Base-by-base conservation (phyloP, 495 filamentous ascomycete species). In the Trichoderma orchidacearum region DNA sequence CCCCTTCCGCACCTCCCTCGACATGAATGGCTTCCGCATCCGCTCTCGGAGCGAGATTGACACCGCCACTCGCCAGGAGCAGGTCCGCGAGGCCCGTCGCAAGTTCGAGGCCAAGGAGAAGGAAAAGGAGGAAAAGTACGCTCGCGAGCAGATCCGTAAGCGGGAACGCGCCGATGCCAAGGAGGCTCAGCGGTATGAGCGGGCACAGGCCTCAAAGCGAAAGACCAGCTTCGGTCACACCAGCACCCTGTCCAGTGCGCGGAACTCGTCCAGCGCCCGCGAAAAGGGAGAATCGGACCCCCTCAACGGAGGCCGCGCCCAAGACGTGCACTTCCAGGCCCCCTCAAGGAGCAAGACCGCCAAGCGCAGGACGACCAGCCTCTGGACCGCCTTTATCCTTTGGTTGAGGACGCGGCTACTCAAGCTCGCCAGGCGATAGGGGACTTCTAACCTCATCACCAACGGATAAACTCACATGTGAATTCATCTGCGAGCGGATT, bases 41-140 rank as follows among this genome's bases (percentile, higher is more conserved):
- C 78, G 78, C 62, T 72, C 70, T 56, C 73, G 72, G 34, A 76
- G 74, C 41, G 78, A 81, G 38, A 60, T 76, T 18, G 75, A 78
- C 63, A 65, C 72, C 7, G 68, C 66, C 17, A 65, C 66, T 1
- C 73, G 72, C 23, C 63, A 69, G 41, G 75, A 78, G 54, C 71
- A 73, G 30, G 69, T 81, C 36, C 72, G 73, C 35, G 70, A 68
- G 53, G 77, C 75, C 12, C 77, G 78, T 32, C 75, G 75, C 57
- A 75, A 73, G 56, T 81, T 79, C 56, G 70, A 75, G 61, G 70
- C 75, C 66, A 75, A 71, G 55, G 76, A 81, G 62, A 66, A 68
- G 5, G 74, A 68, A 56, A 80, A 81, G 68, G 73, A 79, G 45
- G 78, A 81, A 59, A 78, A 77, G 61, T 74, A 74, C 52, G 78